Base-by-base conservation (phyloP, 257 asterid genomes). In the Penstemon barbatus region DNA sequence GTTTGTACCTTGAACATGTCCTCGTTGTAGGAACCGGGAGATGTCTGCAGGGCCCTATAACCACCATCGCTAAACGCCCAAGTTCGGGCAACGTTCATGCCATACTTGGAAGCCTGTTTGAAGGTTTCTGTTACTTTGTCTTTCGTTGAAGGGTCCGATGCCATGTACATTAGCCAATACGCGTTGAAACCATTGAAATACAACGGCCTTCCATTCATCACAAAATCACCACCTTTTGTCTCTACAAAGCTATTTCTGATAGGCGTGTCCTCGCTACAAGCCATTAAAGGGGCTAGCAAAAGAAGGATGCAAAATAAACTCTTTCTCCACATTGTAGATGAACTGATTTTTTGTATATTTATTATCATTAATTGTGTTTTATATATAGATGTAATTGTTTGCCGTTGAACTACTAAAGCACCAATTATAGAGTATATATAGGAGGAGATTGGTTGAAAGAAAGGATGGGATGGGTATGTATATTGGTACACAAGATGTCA, bases 131-230 rank as follows among this genome's bases (percentile, higher is more conserved):
- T 11, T 6, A 80, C 75, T 66, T 74, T 80, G 38, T 51, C 11
- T 65, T 74, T 50, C 8, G 71, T 66, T 7, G 65, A 13, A 2
- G 76, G 59, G 6, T 80, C 70, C 5, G 75, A 68, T 3, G 82
- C 79, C 55, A 58, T 70, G 52, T 65, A 61, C 84, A 80, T 80
- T 15, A 80, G 59, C 81, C 84, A 80, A n/a, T 80, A 80, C 5
- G 85, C 71, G 57, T 77, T 81, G 74, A 77, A 81, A 7, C 82
- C 85, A 69, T 77, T 81, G 57, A 81, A 74, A 33, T 74, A 73
- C 48, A 74, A 77, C 6, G 80, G 74, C 25, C 64, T 71, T 15
- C 74, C 74, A 61, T 81, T 39, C 6, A 60, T 56, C 51, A 72
- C 69, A 66, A 80, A 80, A 50, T 61, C 76, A 8, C 66, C 54